phyloP scores from a whole-genome alignment of 441 rosid species.

The Aquilaria agallochum region DNA sequence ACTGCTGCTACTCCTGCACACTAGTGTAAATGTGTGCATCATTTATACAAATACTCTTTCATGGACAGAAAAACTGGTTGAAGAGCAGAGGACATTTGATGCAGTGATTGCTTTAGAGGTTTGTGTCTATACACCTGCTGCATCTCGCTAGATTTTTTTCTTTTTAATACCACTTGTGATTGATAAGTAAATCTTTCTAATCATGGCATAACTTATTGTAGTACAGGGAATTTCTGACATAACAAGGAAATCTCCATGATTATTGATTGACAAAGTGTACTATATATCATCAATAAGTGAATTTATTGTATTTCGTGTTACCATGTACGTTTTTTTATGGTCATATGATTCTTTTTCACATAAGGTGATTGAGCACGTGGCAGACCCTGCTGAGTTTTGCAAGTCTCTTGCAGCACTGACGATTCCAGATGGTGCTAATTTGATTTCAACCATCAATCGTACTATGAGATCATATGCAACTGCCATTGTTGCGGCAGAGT shows the following conservation, averaged over 20 bases:
- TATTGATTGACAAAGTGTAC: background rate
- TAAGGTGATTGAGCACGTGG: conserved; percentile 95
- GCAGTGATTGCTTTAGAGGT: conserved; percentile 91
- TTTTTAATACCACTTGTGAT: background rate
- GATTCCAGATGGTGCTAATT: conserved; percentile 58
- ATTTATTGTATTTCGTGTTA: no score
- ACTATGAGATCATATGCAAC: conserved; percentile 82
- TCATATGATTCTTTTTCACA: conserved; percentile 5
- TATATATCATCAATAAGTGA: background rate
- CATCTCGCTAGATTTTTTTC: conserved; percentile 6
- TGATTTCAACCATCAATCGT: conserved; percentile 85
- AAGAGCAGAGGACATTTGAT: conserved; percentile 75
- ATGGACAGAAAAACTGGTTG: conserved; percentile 70
- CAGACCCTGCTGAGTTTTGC: conserved; percentile 89
- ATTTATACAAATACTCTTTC: conserved; percentile 10
- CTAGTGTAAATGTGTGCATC: conserved; percentile 9
- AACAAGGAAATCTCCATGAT: no score
- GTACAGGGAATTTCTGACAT: no score
- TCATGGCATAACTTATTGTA: no score
- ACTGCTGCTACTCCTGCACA: conserved; percentile 3
- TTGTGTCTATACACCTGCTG: background rate
- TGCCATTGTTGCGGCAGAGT: conserved; percentile 86
- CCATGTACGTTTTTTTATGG: background rate
- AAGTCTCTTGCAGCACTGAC: conserved; percentile 75
- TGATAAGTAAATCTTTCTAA: no score